Percentiles rank a stretch among this genome's conserved stretches.
Evolutionary conservation across 352 stramenopile species (phyloP).

Genomic region (Phytophthora chlamydospora): DNA sequence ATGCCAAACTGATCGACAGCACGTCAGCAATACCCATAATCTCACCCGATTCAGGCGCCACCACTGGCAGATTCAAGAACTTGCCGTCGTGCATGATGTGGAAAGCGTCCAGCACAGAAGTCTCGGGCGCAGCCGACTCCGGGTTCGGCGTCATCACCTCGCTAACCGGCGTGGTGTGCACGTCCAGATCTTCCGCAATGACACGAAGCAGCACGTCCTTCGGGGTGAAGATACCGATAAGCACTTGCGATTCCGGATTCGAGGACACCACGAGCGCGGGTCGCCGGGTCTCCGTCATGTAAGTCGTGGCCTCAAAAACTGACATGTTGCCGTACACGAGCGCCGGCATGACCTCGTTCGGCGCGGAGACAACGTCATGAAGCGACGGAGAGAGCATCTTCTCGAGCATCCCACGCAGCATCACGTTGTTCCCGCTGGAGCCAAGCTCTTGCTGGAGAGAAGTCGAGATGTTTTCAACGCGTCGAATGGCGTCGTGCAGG

Average conservation of each 20-base stretch:
- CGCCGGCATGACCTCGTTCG: constrained; percentile 69
- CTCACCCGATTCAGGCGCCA: constrained; percentile 71
- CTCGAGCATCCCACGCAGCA: constrained; percentile 84
- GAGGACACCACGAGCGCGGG: constrained; percentile 78
- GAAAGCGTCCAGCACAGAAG: constrained; percentile 96
- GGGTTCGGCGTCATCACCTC: constrained; percentile 96
- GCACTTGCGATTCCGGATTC: constrained; percentile 50
- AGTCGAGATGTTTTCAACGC: constrained; percentile 92
- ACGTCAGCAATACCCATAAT: constrained; percentile 87
- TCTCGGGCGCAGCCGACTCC: constrained; percentile 93
- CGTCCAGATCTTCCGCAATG: constrained; percentile 90
- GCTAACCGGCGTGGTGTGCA: constrained; percentile 89
- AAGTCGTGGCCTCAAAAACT: constrained; percentile 72
- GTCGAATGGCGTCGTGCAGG: constrained; percentile 97
- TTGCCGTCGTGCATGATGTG: constrained; percentile 99
- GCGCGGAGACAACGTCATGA: constrained; percentile 69
- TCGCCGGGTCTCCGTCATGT: constrained; percentile 82
- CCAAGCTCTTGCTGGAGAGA: constrained; percentile 82
- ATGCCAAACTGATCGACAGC: constrained; percentile 75
- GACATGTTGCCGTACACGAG: constrained; percentile 76
- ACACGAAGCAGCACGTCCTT: constrained; percentile 98
- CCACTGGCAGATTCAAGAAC: constrained; percentile 97
- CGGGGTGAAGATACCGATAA: constrained; percentile 98
- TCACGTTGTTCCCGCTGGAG: constrained; percentile 55
- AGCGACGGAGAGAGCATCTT: constrained; percentile 89